A percentile compares a stretch with the other conserved stretches of the same genome.
Evolutionary conservation across 768 basidiomycete genomes (phyloP).

Genomic region (Kwoniella sp.): DNA sequence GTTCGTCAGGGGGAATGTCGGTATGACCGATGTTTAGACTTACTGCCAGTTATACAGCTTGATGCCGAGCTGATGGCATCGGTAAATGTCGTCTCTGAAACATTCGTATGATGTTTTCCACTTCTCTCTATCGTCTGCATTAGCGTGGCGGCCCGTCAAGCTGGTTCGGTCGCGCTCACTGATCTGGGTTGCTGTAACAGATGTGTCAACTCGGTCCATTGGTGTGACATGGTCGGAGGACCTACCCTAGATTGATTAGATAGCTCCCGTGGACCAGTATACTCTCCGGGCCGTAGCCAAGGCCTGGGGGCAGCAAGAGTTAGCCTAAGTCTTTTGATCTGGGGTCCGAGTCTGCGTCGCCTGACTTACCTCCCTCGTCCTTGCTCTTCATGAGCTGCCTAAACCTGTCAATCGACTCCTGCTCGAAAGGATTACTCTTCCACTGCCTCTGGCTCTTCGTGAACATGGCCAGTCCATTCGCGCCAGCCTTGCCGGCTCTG

Average conservation of each 20-base stretch:
- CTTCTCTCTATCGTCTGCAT: conserved; percentile 25
- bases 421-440: conserved; percentile 61
- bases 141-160: background rate
- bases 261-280: conserved; percentile 82
- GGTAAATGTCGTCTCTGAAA: conserved; percentile 73
- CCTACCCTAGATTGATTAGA: conserved; percentile 67
- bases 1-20: too few species aligned
- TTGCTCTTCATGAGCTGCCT: conserved; percentile 58
- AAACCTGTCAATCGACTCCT: conserved; percentile 59
- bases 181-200: conserved; percentile 59
- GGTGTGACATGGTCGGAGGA: background rate
- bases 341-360: background rate
- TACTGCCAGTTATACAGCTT: conserved; percentile 80
- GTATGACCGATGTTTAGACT: conserved; percentile 39
- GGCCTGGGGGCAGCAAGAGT: conserved; percentile 32
- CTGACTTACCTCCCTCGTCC: conserved; percentile 38
- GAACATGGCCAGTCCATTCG: conserved; percentile 79
- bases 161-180: conserved; percentile 53
- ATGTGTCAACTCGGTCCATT: background rate
- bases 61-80: conserved; percentile 73
- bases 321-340: background rate
- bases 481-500: conserved; percentile 69
- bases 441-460: conserved; percentile 80
- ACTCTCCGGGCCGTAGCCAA: conserved; percentile 61
- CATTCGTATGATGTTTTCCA: conserved; percentile 55